These are phyloP conservation scores for Zea luxurians DNA, from an alignment of 176 grass and related monocot genomes.

Conservation along the genomic window DNA sequence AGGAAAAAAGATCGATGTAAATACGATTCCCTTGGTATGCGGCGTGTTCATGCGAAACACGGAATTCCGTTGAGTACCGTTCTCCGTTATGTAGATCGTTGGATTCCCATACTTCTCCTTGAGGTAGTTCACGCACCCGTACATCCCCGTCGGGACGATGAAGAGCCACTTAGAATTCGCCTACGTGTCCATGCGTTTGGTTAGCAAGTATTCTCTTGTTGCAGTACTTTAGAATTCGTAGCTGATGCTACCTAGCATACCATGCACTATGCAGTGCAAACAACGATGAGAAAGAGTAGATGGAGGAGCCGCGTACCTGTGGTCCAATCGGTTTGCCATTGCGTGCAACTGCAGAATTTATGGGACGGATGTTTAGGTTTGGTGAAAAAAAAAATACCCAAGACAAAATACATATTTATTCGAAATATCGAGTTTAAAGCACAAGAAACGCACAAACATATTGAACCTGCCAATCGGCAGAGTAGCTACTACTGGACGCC, in stretches of 20 bases:
- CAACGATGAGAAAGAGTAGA: not conserved
- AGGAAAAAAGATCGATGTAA: not conserved
- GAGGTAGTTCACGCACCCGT: conserved; percentile 81
- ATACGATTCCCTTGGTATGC: not conserved
- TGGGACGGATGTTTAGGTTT: not conserved
- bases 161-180: conserved; percentile 85
- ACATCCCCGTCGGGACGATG: conserved; percentile 79
- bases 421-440: not conserved
- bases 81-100: conserved; percentile 66
- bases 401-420: not conserved
- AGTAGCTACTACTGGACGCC: conserved; percentile 58
- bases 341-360: conserved; percentile 49
- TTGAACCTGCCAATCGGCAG: conserved; percentile 70
- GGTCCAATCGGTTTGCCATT: conserved; percentile 78
- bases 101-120: conserved; percentile 75
- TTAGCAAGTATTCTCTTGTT: conserved; percentile 2
- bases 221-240: not conserved
- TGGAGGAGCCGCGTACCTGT: conserved; percentile 42
- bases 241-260: not conserved
- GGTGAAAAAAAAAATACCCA: not conserved
- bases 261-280: not conserved
- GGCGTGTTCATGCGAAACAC: not conserved
- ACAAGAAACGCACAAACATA: conserved; percentile 48
- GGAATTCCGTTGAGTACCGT: conserved; percentile 49
- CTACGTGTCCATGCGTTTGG: conserved; percentile 31